These are phyloP conservation scores for Penicillium brevicompactum DNA, from an alignment of 2,329 filamentous ascomycete species.

Conservation along the genomic window DNA sequence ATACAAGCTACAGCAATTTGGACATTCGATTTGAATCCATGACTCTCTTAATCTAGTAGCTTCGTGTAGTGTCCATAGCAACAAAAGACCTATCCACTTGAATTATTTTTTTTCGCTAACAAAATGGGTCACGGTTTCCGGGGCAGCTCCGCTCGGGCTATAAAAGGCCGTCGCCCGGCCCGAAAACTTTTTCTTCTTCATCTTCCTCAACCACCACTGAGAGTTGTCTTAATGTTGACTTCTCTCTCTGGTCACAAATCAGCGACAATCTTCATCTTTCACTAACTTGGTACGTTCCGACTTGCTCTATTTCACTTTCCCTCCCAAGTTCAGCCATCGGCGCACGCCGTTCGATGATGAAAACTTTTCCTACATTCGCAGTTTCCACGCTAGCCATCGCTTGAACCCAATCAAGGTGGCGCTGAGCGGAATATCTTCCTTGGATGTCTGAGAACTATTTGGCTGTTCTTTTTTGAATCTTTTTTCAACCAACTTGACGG, in stretches of 20 bases:
- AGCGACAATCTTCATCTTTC: neutral
- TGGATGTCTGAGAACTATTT: conserved; percentile 40
- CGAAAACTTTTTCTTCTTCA: conserved; percentile 29
- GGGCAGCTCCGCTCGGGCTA: conserved; percentile 36
- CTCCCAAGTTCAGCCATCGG: conserved; percentile 22
- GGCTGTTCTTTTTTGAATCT: conserved; percentile 23
- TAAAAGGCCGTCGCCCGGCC: conserved; percentile 30
- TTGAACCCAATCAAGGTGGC: conserved; percentile 39
- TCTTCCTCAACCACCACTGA: conserved; percentile 13
- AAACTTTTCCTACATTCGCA: conserved; percentile 47
- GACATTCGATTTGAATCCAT: neutral
- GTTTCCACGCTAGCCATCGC: conserved; percentile 44
- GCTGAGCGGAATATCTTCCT: conserved; percentile 42
- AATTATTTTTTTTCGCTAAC: conserved; percentile 28
- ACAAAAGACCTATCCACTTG: neutral
- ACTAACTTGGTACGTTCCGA: conserved; percentile 27
- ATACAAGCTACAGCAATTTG: neutral
- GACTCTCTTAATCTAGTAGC: neutral
- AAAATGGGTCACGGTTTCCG: conserved; percentile 32
- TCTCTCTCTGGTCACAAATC: neutral
- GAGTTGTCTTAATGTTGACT: conserved; percentile 11
- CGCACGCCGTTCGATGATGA: conserved; percentile 40
- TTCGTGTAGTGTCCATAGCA: neutral
- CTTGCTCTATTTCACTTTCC: conserved; percentile 10
- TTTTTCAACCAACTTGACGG: conserved; percentile 5